phyloP scores from a whole-genome alignment of 1,284 basidiomycete species.

The Macrocystidia cucumis region DNA sequence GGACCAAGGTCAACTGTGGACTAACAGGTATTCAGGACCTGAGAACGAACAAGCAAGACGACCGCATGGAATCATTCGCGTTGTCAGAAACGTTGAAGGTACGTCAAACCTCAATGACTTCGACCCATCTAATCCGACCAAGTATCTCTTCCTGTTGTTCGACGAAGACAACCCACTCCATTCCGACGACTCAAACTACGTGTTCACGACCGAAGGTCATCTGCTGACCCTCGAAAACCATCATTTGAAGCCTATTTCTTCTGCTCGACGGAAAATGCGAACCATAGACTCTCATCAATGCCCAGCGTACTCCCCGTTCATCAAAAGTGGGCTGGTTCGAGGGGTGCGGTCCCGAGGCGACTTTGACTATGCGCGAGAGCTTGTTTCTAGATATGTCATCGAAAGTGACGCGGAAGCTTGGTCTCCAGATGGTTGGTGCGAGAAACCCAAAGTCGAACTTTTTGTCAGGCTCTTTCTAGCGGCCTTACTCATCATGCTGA shows the following conservation, averaged over 20 bases:
- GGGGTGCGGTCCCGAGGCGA: slow-evolving; percentile 70
- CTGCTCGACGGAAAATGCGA: slow-evolving; percentile 52
- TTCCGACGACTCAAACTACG: slow-evolving; percentile 69
- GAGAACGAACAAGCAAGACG: slow-evolving; percentile 72
- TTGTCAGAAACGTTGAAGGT: slow-evolving; percentile 89
- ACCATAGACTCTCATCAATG: slow-evolving; percentile 66
- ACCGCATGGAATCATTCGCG: slow-evolving; percentile 91
- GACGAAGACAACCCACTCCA: slow-evolving; percentile 79
- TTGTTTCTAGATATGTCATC: slow-evolving; percentile 47
- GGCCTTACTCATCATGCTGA: slow-evolving; percentile 7
- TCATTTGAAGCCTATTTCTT: slow-evolving; percentile 47
- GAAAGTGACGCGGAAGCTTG: slow-evolving; percentile 48
- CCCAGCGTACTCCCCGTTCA: slow-evolving; percentile 53
- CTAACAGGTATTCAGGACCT: slow-evolving; percentile 78
- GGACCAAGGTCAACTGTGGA: slow-evolving; percentile 80
- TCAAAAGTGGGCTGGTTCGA: slow-evolving; percentile 42
- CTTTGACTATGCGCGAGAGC: slow-evolving; percentile 67
- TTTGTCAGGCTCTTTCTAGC: slow-evolving; percentile 44
- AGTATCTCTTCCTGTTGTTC: slow-evolving; percentile 91
- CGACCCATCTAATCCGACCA: slow-evolving; percentile 6
- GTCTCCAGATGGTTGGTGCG: slow-evolving; percentile 68
- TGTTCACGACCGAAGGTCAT: slow-evolving; percentile 93
- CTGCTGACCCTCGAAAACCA: slow-evolving; percentile 60
- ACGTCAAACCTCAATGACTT: slow-evolving; percentile 4
- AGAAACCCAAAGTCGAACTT: slow-evolving; percentile 56